Percentiles rank a stretch among this genome's conserved stretches.
Conservation (phyloP, 2,329 filamentous ascomycete species). For the Penicillium concentricum region DNA sequence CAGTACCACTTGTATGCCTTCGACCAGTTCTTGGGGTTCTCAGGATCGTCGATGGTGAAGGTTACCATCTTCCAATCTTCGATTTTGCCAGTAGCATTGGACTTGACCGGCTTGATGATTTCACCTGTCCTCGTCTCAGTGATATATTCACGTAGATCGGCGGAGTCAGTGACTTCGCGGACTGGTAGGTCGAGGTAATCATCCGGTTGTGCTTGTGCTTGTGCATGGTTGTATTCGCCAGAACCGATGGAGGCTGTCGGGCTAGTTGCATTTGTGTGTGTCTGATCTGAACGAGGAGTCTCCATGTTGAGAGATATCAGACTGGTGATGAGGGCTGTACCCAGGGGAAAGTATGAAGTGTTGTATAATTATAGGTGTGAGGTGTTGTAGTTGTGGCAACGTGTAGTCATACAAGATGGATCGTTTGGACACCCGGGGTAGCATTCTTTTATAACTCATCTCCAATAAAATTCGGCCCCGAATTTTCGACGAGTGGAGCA, state of each 20-base stretch:
- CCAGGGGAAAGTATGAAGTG: slow-evolving; percentile 1
- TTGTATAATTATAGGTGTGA: neutral
- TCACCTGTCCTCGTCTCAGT: slow-evolving; percentile 61
- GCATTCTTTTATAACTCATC: slow-evolving; percentile 16
- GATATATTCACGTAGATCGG: slow-evolving; percentile 67
- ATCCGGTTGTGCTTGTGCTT: slow-evolving; percentile 32
- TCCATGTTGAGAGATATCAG: slow-evolving; percentile 16
- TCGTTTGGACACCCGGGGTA: neutral
- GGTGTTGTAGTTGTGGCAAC: neutral
- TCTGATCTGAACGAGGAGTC: slow-evolving; percentile 9
- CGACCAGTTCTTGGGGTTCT: slow-evolving; percentile 84
- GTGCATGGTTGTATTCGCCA: slow-evolving; percentile 1
- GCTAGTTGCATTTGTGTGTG: slow-evolving; percentile 17
- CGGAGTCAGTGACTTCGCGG: slow-evolving; percentile 59
- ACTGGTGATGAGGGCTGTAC: neutral
- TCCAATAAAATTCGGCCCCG: neutral
- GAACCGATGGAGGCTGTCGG: slow-evolving; percentile 29
- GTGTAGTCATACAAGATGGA: neutral
- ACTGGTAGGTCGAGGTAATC: slow-evolving; percentile 62
- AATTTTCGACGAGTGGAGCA: neutral
- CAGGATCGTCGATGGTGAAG: slow-evolving; percentile 68
- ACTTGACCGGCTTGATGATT: slow-evolving; percentile 56
- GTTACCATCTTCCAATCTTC: slow-evolving; percentile 64
- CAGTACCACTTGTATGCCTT: slow-evolving; percentile 77
- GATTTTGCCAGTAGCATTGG: slow-evolving; percentile 55